A percentile compares a stretch with the other conserved stretches of the same genome.
Evolutionary conservation across 164 flowering plant genomes (phyloP).

Genomic region (Vitis riparia): DNA sequence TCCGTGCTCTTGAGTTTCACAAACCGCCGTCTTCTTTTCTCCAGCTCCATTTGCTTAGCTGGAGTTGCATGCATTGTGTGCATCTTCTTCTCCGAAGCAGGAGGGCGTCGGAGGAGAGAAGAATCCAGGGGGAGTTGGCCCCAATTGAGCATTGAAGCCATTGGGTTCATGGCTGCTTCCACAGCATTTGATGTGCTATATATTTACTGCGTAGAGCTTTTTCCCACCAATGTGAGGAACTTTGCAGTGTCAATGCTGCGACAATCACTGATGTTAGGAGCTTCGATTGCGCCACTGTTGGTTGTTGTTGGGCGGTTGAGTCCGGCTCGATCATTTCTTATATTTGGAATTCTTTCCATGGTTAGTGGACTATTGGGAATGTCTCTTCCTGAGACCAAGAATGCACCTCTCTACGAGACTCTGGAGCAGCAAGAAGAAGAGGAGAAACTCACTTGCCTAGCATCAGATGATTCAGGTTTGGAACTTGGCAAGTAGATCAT

Average conservation of each 20-base stretch:
- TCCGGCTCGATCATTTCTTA: conserved; percentile 43
- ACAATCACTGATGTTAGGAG: conserved; percentile 63
- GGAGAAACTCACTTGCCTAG: conserved; percentile 17
- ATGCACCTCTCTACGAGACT: conserved; percentile 59
- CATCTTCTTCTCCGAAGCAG: conserved; percentile 27
- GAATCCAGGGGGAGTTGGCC: conserved; percentile 25
- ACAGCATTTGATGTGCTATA: conserved; percentile 50
- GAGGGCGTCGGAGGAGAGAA: neutral
- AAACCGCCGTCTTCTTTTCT: conserved; percentile 38
- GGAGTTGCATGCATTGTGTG: conserved; percentile 53
- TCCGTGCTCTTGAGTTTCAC: conserved; percentile 41
- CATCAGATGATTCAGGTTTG: too few relatives aligned
- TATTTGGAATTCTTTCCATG: conserved; percentile 44
- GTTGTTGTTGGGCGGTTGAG: conserved; percentile 50
- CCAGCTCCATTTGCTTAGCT: conserved; percentile 38
- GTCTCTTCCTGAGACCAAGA: conserved; percentile 63
- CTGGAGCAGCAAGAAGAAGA: conserved; percentile 63
- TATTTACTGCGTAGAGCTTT: conserved; percentile 60
- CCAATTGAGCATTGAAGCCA: conserved; percentile 43
- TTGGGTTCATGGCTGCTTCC: conserved; percentile 70
- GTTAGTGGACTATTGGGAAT: conserved; percentile 42
- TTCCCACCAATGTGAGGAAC: conserved; percentile 67
- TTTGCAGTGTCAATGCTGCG: conserved; percentile 52
- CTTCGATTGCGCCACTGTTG: conserved; percentile 49
- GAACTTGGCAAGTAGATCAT: too few relatives aligned